Percentiles rank a stretch among this genome's conserved stretches.
These are phyloP conservation scores for Kalaharituber pfeilii DNA, from an alignment of 2,329 filamentous ascomycete species.

Conservation along the genomic window DNA sequence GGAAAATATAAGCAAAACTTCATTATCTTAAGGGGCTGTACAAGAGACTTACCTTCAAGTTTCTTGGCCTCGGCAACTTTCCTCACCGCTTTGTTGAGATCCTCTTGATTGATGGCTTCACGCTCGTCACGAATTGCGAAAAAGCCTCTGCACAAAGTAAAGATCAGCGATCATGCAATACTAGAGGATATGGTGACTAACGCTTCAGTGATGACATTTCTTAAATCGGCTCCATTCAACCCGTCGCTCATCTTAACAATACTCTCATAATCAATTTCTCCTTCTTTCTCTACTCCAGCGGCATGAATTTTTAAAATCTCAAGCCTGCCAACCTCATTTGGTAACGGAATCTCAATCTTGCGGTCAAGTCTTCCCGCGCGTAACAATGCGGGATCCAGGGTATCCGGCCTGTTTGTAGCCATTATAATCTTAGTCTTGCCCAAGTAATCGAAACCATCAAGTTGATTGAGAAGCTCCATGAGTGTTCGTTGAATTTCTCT, in stretches of 20 bases:
- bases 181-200: constrained; percentile 36
- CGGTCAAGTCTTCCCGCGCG: constrained; percentile 85
- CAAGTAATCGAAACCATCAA: constrained; percentile 97
- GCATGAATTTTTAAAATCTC: constrained; percentile 98
- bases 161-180: constrained; percentile 21
- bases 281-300: constrained; percentile 67
- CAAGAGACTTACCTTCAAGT: constrained; percentile 53
- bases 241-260: constrained; percentile 99
- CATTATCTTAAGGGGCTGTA: neutral
- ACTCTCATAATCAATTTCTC: constrained; percentile 95
- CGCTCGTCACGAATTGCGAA: constrained; percentile 98
- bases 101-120: constrained; percentile 90
- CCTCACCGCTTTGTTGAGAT: constrained; percentile 97
- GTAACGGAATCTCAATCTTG: constrained; percentile 94
- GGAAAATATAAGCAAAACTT: constrained; percentile 4
- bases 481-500: constrained; percentile 95
- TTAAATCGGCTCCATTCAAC: constrained; percentile 88
- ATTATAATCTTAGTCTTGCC: constrained; percentile 99
- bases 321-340: constrained; percentile 87
- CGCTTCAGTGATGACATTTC: constrained; percentile 97
- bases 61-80: constrained; percentile 98
- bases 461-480: constrained; percentile 96
- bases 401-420: constrained; percentile 96
- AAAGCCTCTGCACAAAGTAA: constrained; percentile 50
- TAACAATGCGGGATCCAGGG: constrained; percentile 78